These are phyloP conservation scores for Hermanozyma aechmeae DNA, from an alignment of 805 yeast species.

Conservation along the genomic window DNA sequence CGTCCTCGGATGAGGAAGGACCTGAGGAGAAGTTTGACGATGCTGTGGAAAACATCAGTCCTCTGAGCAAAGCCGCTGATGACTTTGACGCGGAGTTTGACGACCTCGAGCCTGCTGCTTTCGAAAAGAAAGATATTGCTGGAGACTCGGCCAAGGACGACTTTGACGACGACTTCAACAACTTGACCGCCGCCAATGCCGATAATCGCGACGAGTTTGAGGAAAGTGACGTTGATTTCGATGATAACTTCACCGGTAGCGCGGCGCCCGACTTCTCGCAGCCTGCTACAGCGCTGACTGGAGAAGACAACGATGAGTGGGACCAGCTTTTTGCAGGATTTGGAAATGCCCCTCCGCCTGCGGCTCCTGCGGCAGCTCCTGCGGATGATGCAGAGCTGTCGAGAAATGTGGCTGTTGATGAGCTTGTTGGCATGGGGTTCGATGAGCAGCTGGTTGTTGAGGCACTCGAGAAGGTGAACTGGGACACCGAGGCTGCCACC, in stretches of 20 bases:
- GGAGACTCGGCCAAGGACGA: slow-evolving; percentile 12
- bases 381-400: slow-evolving; percentile 1
- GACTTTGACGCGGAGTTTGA: slow-evolving; percentile 29
- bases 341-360: slow-evolving; percentile 37
- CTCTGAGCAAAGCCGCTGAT: slow-evolving; percentile 6
- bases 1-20: slow-evolving; percentile 31
- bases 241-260: slow-evolving; percentile 33
- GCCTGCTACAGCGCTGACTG: slow-evolving; percentile 2
- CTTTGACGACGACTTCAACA: slow-evolving; percentile 30
- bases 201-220: slow-evolving; percentile 17
- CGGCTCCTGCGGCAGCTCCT: slow-evolving; percentile 1
- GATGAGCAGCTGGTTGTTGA: slow-evolving; percentile 50
- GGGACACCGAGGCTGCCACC: slow-evolving; percentile 83
- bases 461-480: slow-evolving; percentile 61
- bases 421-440: slow-evolving; percentile 87
- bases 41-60: slow-evolving; percentile 21
- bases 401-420: slow-evolving; percentile 53
- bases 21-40: slow-evolving; percentile 21
- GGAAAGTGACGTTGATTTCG: slow-evolving; percentile 12
- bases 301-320: slow-evolving; percentile 67
- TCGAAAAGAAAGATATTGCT: slow-evolving; percentile 4
- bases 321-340: slow-evolving; percentile 88
- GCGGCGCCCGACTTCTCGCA: slow-evolving; percentile 4
- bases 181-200: slow-evolving; percentile 25
- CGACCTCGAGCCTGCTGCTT: slow-evolving; percentile 27